Evolutionary conservation across 2,329 filamentous ascomycete species (phyloP).

Genomic region (Ophiostoma triangulosporum): DNA sequence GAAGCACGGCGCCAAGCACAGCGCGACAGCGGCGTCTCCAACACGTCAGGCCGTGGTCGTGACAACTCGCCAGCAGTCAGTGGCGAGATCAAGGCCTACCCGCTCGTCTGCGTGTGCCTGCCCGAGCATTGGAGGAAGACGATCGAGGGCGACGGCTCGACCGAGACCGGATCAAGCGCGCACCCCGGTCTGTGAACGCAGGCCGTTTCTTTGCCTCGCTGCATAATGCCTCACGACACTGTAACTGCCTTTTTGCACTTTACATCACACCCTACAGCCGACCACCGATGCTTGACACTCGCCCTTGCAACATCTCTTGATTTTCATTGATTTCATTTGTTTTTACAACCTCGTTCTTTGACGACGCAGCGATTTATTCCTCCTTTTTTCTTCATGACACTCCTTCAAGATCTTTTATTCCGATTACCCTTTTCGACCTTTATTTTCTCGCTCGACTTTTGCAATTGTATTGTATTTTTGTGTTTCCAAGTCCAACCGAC

Average conservation of each 20-base stretch:
- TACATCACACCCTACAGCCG: constrained; percentile 5
- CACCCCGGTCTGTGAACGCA: constrained; percentile 15
- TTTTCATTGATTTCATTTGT: not conserved
- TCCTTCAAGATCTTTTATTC: constrained; percentile 2
- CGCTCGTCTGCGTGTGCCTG: constrained; percentile 86
- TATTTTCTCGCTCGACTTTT: not conserved
- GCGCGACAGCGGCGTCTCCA: constrained; percentile 86
- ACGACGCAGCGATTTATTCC: constrained; percentile 6
- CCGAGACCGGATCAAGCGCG: constrained; percentile 43
- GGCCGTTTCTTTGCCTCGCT: constrained; percentile 7
- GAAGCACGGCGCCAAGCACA: constrained; percentile 63
- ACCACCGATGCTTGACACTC: not conserved
- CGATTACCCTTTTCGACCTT: not conserved
- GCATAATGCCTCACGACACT: constrained; percentile 21
- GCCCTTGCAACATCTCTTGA: not conserved
- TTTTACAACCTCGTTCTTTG: constrained; percentile 4
- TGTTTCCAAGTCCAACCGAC: not conserved
- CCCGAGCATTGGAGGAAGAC: constrained; percentile 96
- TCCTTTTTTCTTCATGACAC: constrained; percentile 5
- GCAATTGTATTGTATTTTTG: not conserved
- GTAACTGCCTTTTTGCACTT: constrained; percentile 1
- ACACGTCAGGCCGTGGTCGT: constrained; percentile 50
- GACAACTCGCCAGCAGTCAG: constrained; percentile 48
- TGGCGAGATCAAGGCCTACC: constrained; percentile 95
- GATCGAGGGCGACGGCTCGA: constrained; percentile 74